phyloP scores from a whole-genome alignment of 768 basidiomycete species.

The Boletus tylopilopsis region DNA sequence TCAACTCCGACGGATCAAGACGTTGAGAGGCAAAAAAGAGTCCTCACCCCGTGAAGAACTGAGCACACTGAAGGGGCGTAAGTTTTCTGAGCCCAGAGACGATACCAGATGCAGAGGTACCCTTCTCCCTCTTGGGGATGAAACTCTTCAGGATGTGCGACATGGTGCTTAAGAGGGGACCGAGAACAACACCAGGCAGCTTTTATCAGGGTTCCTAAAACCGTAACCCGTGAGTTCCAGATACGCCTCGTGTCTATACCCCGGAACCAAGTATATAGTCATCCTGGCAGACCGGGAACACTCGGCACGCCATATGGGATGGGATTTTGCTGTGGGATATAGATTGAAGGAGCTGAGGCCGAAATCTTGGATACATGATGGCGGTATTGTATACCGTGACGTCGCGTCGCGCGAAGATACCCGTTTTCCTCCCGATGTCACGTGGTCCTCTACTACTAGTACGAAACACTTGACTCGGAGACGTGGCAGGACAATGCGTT shows the following conservation, averaged over 20 bases:
- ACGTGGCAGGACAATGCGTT: too few relatives aligned
- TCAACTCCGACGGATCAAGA: background rate
- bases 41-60: conserved; percentile 53
- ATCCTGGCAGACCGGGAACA: background rate
- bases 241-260: background rate
- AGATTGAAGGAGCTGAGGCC: conserved; percentile 1
- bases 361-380: background rate
- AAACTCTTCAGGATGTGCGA: conserved; percentile 42
- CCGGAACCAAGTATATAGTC: background rate
- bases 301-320: background rate
- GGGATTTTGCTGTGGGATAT: background rate
- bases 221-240: background rate
- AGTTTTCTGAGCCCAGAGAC: conserved; percentile 41
- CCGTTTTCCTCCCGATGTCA: too few relatives aligned
- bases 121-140: conserved; percentile 45
- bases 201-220: conserved; percentile 16
- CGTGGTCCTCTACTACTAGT: too few relatives aligned
- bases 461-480: too few relatives aligned
- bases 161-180: conserved; percentile 8
- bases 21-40: background rate
- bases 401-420: too few relatives aligned
- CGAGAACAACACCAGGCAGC: background rate
- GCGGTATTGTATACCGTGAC: too few relatives aligned
- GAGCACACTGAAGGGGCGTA: conserved; percentile 54
- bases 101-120: conserved; percentile 35